Evolutionary conservation across 2,329 filamentous ascomycete species (phyloP).

Genomic region (Colletotrichum kahawae): DNA sequence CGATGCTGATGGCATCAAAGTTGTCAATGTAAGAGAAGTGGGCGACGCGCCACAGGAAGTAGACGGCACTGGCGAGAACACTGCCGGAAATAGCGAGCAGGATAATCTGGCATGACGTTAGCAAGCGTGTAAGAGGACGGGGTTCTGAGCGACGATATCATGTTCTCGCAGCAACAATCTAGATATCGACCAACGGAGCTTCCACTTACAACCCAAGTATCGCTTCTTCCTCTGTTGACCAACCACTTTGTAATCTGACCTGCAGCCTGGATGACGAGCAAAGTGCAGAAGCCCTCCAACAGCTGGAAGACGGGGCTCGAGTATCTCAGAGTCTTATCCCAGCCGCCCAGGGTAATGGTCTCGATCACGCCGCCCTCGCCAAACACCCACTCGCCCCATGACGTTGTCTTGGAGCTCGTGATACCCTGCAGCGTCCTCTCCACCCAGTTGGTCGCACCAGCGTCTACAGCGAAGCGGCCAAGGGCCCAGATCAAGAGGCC

Average conservation of each 20-base stretch:
- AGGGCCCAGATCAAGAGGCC: constrained; percentile 91
- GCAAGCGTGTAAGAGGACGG: constrained; percentile 17
- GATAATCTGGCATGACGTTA: constrained; percentile 70
- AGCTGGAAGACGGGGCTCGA: constrained; percentile 95
- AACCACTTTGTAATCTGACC: constrained; percentile 95
- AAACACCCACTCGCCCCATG: constrained; percentile 83
- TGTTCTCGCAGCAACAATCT: background rate
- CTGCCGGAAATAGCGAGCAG: constrained; percentile 88
- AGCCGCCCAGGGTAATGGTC: constrained; percentile 78
- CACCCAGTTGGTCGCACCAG: constrained; percentile 79
- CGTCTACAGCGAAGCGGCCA: constrained; percentile 92
- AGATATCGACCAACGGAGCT: background rate
- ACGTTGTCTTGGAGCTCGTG: constrained; percentile 65
- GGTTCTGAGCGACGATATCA: background rate
- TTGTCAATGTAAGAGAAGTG: constrained; percentile 94
- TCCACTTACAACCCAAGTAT: constrained; percentile 88
- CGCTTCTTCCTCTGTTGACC: constrained; percentile 89
- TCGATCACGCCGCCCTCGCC: constrained; percentile 85
- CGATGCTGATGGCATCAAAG: constrained; percentile 89
- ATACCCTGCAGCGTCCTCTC: constrained; percentile 77
- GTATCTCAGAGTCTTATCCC: constrained; percentile 88
- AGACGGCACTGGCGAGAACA: constrained; percentile 90
- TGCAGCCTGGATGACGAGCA: constrained; percentile 92
- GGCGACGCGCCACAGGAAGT: constrained; percentile 95
- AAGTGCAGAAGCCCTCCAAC: constrained; percentile 93